Base-by-base conservation (phyloP, 352 stramenopile genomes). In the Hyaloperonospora arabidopsidis region DNA sequence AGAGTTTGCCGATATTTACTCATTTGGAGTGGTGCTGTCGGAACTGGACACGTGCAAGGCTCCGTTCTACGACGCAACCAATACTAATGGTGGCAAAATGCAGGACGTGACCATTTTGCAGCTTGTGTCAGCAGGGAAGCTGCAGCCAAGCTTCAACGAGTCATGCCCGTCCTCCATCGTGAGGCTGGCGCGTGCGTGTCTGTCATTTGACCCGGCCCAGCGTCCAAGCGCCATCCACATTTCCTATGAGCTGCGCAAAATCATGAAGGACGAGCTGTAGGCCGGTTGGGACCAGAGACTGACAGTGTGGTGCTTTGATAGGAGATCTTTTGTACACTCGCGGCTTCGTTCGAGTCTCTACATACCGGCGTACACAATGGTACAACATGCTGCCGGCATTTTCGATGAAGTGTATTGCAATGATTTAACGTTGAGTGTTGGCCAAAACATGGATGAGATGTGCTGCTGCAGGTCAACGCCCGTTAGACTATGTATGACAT, bases 161-260 rank as follows among this genome's bases (percentile, higher is more conserved):
- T 56, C 49, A 10, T 86, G 77, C 23, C 77, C 76, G 29, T 45
- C 59, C 48, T 64, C 78, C 32, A 73, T 87, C 35, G 64, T 88
- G n/a, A 65, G 70, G 57, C 45, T 90, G 45, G 77, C 74, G 36
- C 65, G 61, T 8, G 79, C 74, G 21, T 90, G 79, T 64, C 34
- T 90, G 47, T 63, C 63, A 4, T 88, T 87, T 49, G 72, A 90
- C 53, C 74, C 77, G 8, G 69, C 64, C 5, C 59, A 86, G 12
- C 79, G 79, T 49, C 79, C 79, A 41, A 84, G 72, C 47, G 79
- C 79, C 32, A 87, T 90, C 52, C 74, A 88, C 52, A 75, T 90
- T 34, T 84, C 79, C 15, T 90, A 87, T 67, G 72, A 87, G 59
- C 58, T 89, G 52, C 76, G 77, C 43, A 86, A 85, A 58, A 87